phyloP scores from a whole-genome alignment of 495 filamentous ascomycete genomes.

The Bathelium albidoporum region DNA sequence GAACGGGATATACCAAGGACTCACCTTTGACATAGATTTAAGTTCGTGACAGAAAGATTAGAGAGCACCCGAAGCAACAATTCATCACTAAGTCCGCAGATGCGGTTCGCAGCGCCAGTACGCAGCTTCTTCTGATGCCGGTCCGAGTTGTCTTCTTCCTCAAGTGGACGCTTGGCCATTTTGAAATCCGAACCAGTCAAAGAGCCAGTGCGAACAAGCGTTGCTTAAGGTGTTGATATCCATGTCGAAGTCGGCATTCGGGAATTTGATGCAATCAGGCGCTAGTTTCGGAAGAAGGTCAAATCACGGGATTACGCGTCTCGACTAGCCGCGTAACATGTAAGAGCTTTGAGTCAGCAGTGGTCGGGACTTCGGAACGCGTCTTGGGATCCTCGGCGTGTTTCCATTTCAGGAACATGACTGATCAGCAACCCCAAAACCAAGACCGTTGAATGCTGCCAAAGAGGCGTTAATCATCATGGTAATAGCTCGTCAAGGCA shows the following conservation, averaged over 20 bases:
- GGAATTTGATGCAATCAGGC: neutral
- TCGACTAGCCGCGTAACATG: too few relatives aligned
- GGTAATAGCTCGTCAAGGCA: too few relatives aligned
- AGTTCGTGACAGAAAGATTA: constrained; percentile 54
- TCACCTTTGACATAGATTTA: constrained; percentile 60
- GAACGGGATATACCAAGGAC: constrained; percentile 8
- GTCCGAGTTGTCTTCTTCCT: constrained; percentile 9
- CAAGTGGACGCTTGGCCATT: constrained; percentile 19
- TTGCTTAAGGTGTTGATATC: neutral
- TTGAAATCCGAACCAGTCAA: constrained; percentile 6
- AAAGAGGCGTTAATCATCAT: too few relatives aligned
- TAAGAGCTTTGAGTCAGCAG: too few relatives aligned
- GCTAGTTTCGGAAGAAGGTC: too few relatives aligned
- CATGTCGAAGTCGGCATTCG: constrained; percentile 2
- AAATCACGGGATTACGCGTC: too few relatives aligned
- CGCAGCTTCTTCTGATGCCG: constrained; percentile 20
- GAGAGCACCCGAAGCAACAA: constrained; percentile 77
- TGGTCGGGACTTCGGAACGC: too few relatives aligned
- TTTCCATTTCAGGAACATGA: too few relatives aligned
- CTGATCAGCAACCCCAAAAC: too few relatives aligned
- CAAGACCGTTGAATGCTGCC: too few relatives aligned
- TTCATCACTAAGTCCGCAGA: constrained; percentile 73
- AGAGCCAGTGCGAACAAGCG: neutral
- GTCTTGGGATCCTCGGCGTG: too few relatives aligned
- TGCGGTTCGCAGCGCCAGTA: constrained; percentile 29